These are phyloP conservation scores for Bryoerythrophyllum caledonicum DNA, from an alignment of 225 moss, liverwort and hornwort genomes.

Conservation along the genomic window DNA sequence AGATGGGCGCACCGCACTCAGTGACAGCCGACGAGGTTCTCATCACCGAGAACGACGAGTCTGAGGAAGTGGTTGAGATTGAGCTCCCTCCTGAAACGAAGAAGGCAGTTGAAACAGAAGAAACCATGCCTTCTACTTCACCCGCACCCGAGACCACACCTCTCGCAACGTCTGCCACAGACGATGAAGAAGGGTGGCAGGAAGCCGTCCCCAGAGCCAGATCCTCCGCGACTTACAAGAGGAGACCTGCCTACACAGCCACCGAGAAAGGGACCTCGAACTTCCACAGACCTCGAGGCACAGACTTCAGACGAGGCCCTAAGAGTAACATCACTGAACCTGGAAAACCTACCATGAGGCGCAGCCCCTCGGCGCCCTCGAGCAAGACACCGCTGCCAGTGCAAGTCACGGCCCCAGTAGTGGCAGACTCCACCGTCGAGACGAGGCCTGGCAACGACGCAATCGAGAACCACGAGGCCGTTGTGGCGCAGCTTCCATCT, in stretches of 20 bases:
- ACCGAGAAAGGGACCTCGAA: constrained; percentile 36
- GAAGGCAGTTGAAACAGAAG: neutral
- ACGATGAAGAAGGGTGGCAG: constrained; percentile 70
- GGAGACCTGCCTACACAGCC: constrained; percentile 37
- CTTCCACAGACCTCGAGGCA: constrained; percentile 39
- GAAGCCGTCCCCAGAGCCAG: constrained; percentile 54
- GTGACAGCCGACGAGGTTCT: constrained; percentile 35
- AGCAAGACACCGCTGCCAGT: constrained; percentile 16
- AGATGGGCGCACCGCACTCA: constrained; percentile 29
- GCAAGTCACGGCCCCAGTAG: constrained; percentile 16
- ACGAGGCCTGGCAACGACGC: constrained; percentile 21
- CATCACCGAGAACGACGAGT: constrained; percentile 23
- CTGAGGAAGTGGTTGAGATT: constrained; percentile 27
- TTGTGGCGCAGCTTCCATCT: constrained; percentile 9
- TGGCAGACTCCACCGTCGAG: constrained; percentile 27
- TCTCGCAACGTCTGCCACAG: constrained; percentile 9
- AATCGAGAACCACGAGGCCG: constrained; percentile 22
- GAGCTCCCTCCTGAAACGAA: constrained; percentile 12
- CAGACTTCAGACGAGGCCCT: constrained; percentile 34
- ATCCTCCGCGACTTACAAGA: constrained; percentile 45
- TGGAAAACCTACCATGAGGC: constrained; percentile 32
- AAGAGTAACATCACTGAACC: constrained; percentile 29
- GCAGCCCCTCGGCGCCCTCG: constrained; percentile 19
- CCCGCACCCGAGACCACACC: constrained; percentile 20
- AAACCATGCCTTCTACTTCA: constrained; percentile 17